Conservation (phyloP, 768 basidiomycete genomes). For the Pleurotus pulmonarius region DNA sequence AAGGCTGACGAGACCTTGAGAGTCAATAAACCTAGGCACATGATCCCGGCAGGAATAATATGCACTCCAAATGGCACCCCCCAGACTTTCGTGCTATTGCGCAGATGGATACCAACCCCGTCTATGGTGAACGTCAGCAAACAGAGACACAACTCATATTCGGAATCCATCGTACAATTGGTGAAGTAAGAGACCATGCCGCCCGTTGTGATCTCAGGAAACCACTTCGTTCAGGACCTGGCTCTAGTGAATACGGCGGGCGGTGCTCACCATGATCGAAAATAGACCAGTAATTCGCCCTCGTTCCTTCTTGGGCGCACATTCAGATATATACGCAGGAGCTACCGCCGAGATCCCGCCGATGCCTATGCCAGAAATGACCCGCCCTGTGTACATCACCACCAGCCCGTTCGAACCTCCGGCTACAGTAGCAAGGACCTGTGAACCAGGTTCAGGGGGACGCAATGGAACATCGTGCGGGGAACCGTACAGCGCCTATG, state of each 20-base stretch:
- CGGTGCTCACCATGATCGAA: conserved; percentile 66
- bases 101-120: conserved; percentile 55
- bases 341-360: conserved; percentile 82
- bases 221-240: not conserved
- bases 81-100: conserved; percentile 51
- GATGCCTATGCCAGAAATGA: conserved; percentile 76
- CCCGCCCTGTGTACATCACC: conserved; percentile 79
- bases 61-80: conserved; percentile 75
- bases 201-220: conserved; percentile 56
- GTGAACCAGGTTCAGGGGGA: not conserved
- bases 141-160: conserved; percentile 3
- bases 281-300: conserved; percentile 84
- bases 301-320: conserved; percentile 81
- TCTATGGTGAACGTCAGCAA: conserved; percentile 28
- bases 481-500: conserved; percentile 60
- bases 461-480: not conserved
- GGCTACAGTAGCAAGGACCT: conserved; percentile 74
- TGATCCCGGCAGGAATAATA: conserved; percentile 74
- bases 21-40: conserved; percentile 64
- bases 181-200: conserved; percentile 85
- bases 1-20: conserved; percentile 38
- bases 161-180: conserved; percentile 56
- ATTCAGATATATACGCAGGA: conserved; percentile 85
- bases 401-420: conserved; percentile 48
- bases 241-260: not conserved